Base-by-base conservation (phyloP, 2,329 filamentous ascomycete genomes). In the Exserohilum turcica region DNA sequence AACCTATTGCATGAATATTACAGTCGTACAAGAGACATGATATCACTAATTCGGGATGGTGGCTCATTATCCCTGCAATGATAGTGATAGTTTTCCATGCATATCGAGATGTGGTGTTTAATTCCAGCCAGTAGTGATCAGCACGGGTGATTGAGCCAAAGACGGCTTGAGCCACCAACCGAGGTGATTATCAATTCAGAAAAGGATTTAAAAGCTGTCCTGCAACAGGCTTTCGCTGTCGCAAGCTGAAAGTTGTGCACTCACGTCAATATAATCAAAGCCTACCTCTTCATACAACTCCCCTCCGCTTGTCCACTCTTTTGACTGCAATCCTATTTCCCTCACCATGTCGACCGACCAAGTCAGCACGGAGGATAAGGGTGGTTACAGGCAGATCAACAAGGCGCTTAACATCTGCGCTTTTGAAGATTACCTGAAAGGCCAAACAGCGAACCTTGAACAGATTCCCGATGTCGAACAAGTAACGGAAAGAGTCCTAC, bases 341-440 rank as follows among this genome's bases (percentile, higher is more conserved):
- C 74, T 92, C 8, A 81, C 96, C 50, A 40, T 29, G n/a, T 29
- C n/a, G 15, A 29, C 24, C 7, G 18, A 5, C 28, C n/a, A n/a
- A 40, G 15, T n/a, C 24, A 29, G 12, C 13, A 10, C 21, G 9
- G 28, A 43, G 24, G 27, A 52, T 29, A 60, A 60, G 74, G 75
- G 3, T 13, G 76, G 77, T 27, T 79, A 79, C 63, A 64, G 63
- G 12, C 77, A 80, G 56, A 80, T 80, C 59, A 81, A 80, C 72
- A 79, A 80, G n/a, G 57, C 74, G 0, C 64, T 80, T 9, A 78
- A 80, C 56, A 74, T 77, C 21, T 77, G 77, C 59, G 77, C 73
- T 7, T 82, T 81, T 54, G 76, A 80, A 19, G 78, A 80, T 28
- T 82, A 80, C 60, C 75, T 82, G 1, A 64, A 72, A 6, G 61